Percentiles rank a stretch among this genome's conserved stretches.
Evolutionary conservation across 2,329 filamentous ascomycete genomes (phyloP).

Genomic region (Sclerotinia subarctica): DNA sequence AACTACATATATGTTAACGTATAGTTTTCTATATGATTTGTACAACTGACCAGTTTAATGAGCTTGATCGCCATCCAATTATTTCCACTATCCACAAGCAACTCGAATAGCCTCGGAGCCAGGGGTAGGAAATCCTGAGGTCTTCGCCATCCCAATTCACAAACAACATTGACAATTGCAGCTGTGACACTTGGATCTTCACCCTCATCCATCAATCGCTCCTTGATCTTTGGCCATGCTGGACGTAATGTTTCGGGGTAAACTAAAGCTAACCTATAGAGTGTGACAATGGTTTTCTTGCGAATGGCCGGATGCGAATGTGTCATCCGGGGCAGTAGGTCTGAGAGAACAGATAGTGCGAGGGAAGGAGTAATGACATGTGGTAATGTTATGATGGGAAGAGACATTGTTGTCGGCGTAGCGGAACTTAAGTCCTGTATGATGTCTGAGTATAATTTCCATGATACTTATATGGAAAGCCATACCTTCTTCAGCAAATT

Average conservation of each 20-base stretch:
- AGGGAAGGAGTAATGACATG: constrained; percentile 92
- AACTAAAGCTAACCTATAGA: constrained; percentile 91
- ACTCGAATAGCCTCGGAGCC: constrained; percentile 85
- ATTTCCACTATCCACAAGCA: constrained; percentile 87
- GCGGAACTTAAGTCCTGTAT: constrained; percentile 68
- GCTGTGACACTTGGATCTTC: constrained; percentile 93
- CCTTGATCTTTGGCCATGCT: constrained; percentile 97
- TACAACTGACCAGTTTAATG: constrained; percentile 76
- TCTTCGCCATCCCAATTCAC: constrained; percentile 89
- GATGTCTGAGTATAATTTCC: constrained; percentile 21
- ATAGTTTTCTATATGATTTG: constrained; percentile 54
- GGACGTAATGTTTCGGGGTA: constrained; percentile 90
- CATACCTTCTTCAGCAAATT: constrained; percentile 89
- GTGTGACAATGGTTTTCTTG: constrained; percentile 93
- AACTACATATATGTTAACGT: constrained; percentile 64
- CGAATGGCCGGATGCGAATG: constrained; percentile 83
- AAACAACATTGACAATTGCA: constrained; percentile 94
- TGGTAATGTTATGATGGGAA: constrained; percentile 86
- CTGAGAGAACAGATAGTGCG: constrained; percentile 82
- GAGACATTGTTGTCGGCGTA: constrained; percentile 71
- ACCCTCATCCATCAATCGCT: constrained; percentile 81
- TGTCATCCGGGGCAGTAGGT: constrained; percentile 79
- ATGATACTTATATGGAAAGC: background rate
- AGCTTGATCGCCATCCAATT: constrained; percentile 99
- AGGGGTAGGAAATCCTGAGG: constrained; percentile 92